These are phyloP conservation scores for Populus trichocarpa DNA, from an alignment of 441 rosid genomes.

Conservation along the genomic window DNA sequence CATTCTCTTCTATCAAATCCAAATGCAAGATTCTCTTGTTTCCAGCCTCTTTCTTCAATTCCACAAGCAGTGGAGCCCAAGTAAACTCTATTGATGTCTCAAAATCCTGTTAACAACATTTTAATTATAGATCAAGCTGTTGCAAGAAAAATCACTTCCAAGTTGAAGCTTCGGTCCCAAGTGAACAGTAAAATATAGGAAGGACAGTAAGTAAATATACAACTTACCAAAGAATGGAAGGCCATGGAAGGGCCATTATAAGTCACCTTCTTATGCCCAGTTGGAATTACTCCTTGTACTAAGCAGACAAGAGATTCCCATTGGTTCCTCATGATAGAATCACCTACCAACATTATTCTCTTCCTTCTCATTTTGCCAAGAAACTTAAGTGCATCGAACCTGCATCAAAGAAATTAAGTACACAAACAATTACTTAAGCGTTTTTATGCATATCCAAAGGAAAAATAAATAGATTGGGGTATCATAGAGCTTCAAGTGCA, in stretches of 20 bases:
- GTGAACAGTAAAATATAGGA: too few species aligned
- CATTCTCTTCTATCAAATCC: conserved; percentile 86
- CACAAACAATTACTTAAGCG: not conserved
- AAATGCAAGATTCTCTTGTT: conserved; percentile 68
- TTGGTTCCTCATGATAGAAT: conserved; percentile 93
- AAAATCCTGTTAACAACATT: conserved; percentile 48
- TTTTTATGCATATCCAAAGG: not conserved
- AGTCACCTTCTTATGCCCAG: conserved; percentile 55
- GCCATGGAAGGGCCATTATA: conserved; percentile 85
- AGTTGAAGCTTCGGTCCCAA: not conserved
- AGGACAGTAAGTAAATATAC: not conserved
- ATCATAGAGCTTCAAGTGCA: not conserved
- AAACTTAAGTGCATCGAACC: conserved; percentile 83
- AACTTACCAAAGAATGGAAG: conserved; percentile 72
- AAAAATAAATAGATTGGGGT: not conserved
- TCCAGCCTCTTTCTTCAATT: conserved; percentile 50
- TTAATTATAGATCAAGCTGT: not conserved
- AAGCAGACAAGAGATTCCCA: conserved; percentile 96
- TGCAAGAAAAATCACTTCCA: not conserved
- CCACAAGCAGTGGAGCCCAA: conserved; percentile 95
- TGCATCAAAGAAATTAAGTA: conserved; percentile 11
- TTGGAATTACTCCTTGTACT: conserved; percentile 80
- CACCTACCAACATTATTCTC: conserved; percentile 89
- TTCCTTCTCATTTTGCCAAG: conserved; percentile 78
- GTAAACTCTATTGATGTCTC: conserved; percentile 75